A percentile compares a stretch with the other conserved stretches of the same genome.
Evolutionary conservation across 257 asterid genomes (phyloP).

Genomic region (Prunella vulgaris): DNA sequence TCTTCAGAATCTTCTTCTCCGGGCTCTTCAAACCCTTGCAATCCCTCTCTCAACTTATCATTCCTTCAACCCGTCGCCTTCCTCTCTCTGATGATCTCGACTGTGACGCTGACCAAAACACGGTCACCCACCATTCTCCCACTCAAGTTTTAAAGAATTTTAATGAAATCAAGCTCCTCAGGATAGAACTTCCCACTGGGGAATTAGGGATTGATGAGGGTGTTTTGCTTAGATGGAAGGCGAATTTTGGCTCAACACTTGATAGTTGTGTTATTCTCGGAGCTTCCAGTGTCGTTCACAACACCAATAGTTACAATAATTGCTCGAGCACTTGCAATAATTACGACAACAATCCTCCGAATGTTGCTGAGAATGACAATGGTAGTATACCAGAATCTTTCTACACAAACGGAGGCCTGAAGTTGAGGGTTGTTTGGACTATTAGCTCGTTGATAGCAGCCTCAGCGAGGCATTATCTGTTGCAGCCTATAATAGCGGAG

Average conservation of each 20-base stretch:
- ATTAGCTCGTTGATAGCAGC: conserved; percentile 88
- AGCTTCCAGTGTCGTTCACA: conserved; percentile 56
- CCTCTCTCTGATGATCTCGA: conserved; percentile 26
- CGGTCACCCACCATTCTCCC: conserved; percentile 83
- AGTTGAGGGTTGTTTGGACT: conserved; percentile 87
- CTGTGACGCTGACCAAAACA: conserved; percentile 40
- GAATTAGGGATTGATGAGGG: conserved; percentile 78
- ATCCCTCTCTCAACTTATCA: conserved; percentile 54
- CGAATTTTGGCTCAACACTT: conserved; percentile 76
- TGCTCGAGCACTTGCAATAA: conserved; percentile 12
- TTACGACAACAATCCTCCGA: background rate
- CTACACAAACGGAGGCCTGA: conserved; percentile 80
- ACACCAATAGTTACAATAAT: background rate
- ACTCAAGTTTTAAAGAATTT: conserved; percentile 68
- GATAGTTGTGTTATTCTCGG: conserved; percentile 81
- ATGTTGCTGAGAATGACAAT: conserved; percentile 39
- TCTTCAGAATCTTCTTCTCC: conserved; percentile 46
- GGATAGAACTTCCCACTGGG: conserved; percentile 74
- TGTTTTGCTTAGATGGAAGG: conserved; percentile 77
- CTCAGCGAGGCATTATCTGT: conserved; percentile 79
- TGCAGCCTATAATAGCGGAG: conserved; percentile 78
- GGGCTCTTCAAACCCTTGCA: conserved; percentile 55
- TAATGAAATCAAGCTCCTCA: conserved; percentile 59
- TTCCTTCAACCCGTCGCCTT: conserved; percentile 30
- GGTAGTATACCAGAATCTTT: conserved; percentile 84